A percentile compares a stretch with the other conserved stretches of the same genome.
Evolutionary conservation across 208 protist species (phyloP).

Genomic region (Trypanosoma mega): DNA sequence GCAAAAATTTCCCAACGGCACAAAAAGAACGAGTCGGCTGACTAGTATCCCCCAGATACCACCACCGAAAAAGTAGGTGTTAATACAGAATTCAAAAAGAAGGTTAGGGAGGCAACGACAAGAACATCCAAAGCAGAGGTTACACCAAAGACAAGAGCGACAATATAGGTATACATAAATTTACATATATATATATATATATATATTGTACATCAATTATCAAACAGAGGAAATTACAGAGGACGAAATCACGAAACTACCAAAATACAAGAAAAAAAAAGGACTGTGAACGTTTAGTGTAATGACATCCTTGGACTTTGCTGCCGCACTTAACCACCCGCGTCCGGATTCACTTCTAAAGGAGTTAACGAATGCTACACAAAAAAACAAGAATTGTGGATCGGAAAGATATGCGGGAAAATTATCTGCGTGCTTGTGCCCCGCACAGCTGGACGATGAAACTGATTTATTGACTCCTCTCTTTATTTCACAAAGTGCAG

Average conservation of each 20-base stretch:
- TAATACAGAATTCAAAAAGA: no score
- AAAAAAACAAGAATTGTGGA: conserved; percentile 12
- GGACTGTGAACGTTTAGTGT: no score
- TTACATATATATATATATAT: background rate
- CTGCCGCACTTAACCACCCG: conserved; percentile 2
- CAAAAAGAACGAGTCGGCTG: no score
- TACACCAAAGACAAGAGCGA: background rate
- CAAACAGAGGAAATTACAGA: no score
- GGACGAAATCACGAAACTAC: no score
- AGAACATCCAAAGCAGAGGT: background rate
- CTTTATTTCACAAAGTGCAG: conserved; percentile 14
- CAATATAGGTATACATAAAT: background rate
- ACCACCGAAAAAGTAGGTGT: background rate
- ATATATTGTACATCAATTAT: background rate
- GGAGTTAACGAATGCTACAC: background rate
- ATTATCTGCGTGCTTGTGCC: no score
- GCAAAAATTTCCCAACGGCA: no score
- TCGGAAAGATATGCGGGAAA: no score
- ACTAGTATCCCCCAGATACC: no score
- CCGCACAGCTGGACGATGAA: no score
- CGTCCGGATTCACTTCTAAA: conserved; percentile 6
- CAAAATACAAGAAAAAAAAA: no score
- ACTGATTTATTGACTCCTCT: background rate
- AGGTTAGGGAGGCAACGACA: background rate
- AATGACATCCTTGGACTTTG: conserved; percentile 12